Evolutionary conservation across 176 grass and related monocot genomes (phyloP).

Genomic region (Stipa capillata): DNA sequence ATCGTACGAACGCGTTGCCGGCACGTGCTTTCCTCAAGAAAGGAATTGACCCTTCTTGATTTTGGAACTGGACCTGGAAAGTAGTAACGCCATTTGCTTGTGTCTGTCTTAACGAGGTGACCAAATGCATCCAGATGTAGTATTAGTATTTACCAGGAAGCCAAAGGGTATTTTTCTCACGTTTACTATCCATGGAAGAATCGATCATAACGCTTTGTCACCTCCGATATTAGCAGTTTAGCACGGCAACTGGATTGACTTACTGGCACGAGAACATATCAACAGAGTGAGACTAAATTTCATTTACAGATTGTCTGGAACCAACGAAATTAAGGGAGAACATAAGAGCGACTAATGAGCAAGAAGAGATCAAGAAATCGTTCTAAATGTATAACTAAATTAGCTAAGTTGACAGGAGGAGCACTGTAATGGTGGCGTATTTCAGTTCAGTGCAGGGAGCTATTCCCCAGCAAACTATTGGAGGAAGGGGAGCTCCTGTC

Average conservation of each 20-base stretch:
- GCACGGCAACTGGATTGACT: not conserved
- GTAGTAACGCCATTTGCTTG: not conserved
- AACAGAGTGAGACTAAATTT: not conserved
- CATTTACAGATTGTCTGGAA: not conserved
- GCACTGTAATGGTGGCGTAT: not conserved
- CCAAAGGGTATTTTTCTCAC: not conserved
- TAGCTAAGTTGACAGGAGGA: not conserved
- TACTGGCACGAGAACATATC: not conserved
- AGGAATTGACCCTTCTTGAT: not conserved
- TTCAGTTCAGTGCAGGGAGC: conserved; percentile 24
- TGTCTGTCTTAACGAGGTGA: too few relatives aligned
- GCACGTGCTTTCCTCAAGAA: not conserved
- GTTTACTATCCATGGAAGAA: not conserved
- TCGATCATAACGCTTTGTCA: not conserved
- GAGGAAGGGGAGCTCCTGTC: conserved; percentile 56
- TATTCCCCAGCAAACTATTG: conserved; percentile 51
- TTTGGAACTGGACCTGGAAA: not conserved
- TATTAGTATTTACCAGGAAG: not conserved
- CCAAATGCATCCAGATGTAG: not conserved
- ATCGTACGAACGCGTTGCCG: not conserved
- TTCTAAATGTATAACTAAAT: not conserved
- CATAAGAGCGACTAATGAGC: not conserved
- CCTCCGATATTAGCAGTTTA: not conserved
- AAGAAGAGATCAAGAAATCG: not conserved
- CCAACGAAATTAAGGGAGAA: not conserved